Base-by-base conservation (phyloP, 2,329 filamentous ascomycete genomes). In the Didymosphaeria variabile region DNA sequence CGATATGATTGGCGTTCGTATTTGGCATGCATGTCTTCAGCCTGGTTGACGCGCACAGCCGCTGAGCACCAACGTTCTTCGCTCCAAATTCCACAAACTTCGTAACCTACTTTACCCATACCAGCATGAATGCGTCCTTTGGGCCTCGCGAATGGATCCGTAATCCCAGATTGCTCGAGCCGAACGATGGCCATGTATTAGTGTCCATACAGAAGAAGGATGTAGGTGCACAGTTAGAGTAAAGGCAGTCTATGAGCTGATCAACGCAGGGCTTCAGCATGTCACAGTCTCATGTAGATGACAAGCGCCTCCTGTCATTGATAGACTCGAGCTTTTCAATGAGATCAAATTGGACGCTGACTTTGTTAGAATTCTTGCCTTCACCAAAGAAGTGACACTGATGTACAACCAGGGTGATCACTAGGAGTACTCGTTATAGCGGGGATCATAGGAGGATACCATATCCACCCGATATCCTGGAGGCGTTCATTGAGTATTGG, bases 1-100 rank as follows among this genome's bases (percentile, higher is more conserved):
- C 21, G 15, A 17, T 23, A 17, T 54, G 23, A 44, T 54, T 54
- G 36, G 51, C 36, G 26, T n/a, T 44, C 51, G 51, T 54, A 54
- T 54, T 54, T 23, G 21, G 15, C 19, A n/a, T 29, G 51, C 51
- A 31, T 13, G 23, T 12, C 17, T 4, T 21, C 36, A 42, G 23
- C 51, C 51, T 44, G 2, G 5, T 31, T 32, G 21, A 23, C 7
- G 8, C 15, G 15, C 36, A 12, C 36, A 44, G 36, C 51, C 51
- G 21, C 13, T 23, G n/a, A 26, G 51, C 38, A 10, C 19, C 19
- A 17, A 10, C 31, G 36, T 12, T 19, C 8, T 29, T 31, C n/a
- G 26, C 23, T 15, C 4, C 12, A 29, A 29, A 44, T n/a, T 17
- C 8, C 15, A 23, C 26, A 40, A 19, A 29, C 8, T 3, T 10